Conservation (phyloP, 2,329 filamentous ascomycete species). For the Colletotrichum tabaci region DNA sequence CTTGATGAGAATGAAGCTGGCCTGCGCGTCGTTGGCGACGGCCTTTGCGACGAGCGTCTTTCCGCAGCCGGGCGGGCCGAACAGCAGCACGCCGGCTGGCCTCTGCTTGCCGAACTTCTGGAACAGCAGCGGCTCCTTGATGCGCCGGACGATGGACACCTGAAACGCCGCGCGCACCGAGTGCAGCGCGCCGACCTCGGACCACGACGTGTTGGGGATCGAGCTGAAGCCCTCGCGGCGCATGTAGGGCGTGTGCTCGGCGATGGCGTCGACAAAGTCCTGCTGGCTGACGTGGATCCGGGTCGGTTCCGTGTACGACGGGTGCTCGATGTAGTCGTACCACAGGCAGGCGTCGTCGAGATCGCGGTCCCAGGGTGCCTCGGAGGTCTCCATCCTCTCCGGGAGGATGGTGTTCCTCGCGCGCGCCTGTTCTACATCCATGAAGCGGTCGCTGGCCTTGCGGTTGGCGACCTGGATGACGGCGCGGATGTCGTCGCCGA, state of each 20-base stretch:
- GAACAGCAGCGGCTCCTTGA: slow-evolving; percentile 85
- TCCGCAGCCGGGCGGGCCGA: slow-evolving; percentile 96
- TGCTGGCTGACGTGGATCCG: slow-evolving; percentile 59
- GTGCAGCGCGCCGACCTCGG: slow-evolving; percentile 88
- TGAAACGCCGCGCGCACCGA: slow-evolving; percentile 86
- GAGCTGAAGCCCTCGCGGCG: slow-evolving; percentile 94
- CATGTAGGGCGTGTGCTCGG: slow-evolving; percentile 74
- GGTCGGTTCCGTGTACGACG: slow-evolving; percentile 43
- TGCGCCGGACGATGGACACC: slow-evolving; percentile 90
- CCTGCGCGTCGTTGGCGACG: slow-evolving; percentile 93
- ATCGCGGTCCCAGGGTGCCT: slow-evolving; percentile 13
- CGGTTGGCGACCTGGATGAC: slow-evolving; percentile 65
- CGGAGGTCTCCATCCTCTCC: slow-evolving; percentile 17
- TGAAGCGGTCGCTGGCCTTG: slow-evolving; percentile 52
- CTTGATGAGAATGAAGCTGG: slow-evolving; percentile 98
- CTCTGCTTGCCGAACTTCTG: slow-evolving; percentile 82
- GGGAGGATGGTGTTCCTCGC: slow-evolving; percentile 20
- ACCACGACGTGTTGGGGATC: slow-evolving; percentile 93
- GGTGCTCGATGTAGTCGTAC: slow-evolving; percentile 42
- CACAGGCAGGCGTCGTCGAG: slow-evolving; percentile 18
- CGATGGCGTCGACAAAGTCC: slow-evolving; percentile 82
- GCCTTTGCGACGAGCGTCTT: slow-evolving; percentile 98
- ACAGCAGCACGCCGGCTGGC: slow-evolving; percentile 90
- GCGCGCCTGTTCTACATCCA: slow-evolving; percentile 49
- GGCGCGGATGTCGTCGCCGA: slow-evolving; percentile 87